phyloP scores from a whole-genome alignment of 805 yeast species.

The Sugiyamaella qingdaonensis region DNA sequence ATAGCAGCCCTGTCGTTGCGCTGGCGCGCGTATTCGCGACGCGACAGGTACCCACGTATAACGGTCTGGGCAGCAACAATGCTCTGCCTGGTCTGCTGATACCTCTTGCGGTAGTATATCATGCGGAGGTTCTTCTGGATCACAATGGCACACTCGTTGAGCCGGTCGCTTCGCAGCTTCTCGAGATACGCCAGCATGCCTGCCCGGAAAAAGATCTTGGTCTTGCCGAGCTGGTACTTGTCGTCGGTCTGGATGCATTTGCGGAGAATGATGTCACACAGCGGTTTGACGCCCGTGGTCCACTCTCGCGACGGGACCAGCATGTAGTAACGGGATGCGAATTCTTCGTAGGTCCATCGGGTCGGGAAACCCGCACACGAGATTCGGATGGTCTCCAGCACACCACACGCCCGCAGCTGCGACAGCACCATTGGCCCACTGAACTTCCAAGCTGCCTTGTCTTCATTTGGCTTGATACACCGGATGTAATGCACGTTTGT shows the following conservation, averaged over 20 bases:
- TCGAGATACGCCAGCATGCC: constrained; percentile 94
- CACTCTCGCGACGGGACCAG: constrained; percentile 69
- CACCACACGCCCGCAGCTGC: constrained; percentile 98
- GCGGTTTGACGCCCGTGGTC: constrained; percentile 53
- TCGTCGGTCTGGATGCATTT: constrained; percentile 55
- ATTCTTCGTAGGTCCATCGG: constrained; percentile 90
- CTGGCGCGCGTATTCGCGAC: constrained; percentile 49
- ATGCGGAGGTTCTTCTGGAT: constrained; percentile 81
- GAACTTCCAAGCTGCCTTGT: constrained; percentile 92
- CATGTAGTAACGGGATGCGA: constrained; percentile 83
- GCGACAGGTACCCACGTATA: constrained; percentile 57
- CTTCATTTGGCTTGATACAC: constrained; percentile 95
- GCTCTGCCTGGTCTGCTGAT: constrained; percentile 49
- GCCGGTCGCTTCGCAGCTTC: constrained; percentile 74
- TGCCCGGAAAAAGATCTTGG: constrained; percentile 92
- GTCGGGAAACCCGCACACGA: constrained; percentile 99
- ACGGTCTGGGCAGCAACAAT: constrained; percentile 56
- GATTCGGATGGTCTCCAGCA: constrained; percentile 89
- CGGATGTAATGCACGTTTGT: constrained; percentile 96
- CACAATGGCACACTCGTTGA: constrained; percentile 70
- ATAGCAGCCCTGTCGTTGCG: constrained; percentile 59
- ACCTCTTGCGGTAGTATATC: constrained; percentile 57
- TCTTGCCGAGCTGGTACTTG: constrained; percentile 85
- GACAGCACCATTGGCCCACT: constrained; percentile 93
- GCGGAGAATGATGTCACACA: constrained; percentile 64